Conservation (phyloP, 176 grass and related monocot genomes). For the Avena atlantica region DNA sequence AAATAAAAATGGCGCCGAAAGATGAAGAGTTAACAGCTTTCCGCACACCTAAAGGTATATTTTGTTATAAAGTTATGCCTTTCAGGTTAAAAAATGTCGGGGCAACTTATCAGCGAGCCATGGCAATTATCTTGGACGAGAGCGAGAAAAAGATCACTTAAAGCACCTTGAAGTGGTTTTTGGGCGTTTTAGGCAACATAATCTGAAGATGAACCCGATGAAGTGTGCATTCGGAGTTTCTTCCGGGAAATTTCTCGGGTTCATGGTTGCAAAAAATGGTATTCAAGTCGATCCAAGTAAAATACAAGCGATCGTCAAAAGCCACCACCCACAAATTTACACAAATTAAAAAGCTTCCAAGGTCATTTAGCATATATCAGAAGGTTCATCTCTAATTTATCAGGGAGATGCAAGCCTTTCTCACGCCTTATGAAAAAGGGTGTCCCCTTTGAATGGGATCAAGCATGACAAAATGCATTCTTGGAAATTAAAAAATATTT, state of each 20-base stretch:
- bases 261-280: neutral
- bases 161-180: neutral
- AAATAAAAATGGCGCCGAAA: neutral
- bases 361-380: no score
- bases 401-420: neutral
- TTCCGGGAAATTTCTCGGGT: neutral
- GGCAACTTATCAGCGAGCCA: neutral
- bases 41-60: neutral
- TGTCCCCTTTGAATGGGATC: no score
- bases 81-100: no score
- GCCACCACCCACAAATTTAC: neutral
- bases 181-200: neutral
- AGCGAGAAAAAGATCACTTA: neutral
- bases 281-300: neutral
- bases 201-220: neutral
- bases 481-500: no score
- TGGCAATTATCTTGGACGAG: neutral
- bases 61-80: no score
- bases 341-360: no score
- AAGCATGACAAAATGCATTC: no score
- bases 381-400: neutral
- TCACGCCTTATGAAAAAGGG: no score
- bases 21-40: neutral
- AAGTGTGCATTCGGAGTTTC: no score
- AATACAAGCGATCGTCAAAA: neutral